These are phyloP conservation scores for Aspergillus brunneoviolaceus DNA, from an alignment of 2,329 filamentous ascomycete genomes.

Conservation along the genomic window DNA sequence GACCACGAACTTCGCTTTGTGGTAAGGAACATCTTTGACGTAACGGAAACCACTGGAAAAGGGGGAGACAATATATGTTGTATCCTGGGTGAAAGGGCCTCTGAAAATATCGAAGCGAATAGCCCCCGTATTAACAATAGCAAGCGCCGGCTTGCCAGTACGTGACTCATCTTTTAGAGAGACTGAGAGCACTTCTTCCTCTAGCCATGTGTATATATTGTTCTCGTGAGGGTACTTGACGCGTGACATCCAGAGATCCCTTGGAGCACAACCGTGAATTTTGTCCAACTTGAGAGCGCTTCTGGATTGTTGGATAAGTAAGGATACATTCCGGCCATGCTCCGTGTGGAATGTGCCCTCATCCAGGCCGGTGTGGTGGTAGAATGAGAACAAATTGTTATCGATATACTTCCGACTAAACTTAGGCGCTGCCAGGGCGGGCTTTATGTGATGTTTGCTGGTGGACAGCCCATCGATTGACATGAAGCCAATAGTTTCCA, in stretches of 20 bases:
- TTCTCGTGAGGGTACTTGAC: constrained; percentile 69
- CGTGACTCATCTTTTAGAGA: constrained; percentile 60
- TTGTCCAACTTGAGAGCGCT: constrained; percentile 70
- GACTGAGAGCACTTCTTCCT: constrained; percentile 70
- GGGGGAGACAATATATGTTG: constrained; percentile 80
- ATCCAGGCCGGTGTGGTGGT: constrained; percentile 76
- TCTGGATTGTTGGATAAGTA: constrained; percentile 68
- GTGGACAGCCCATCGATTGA: constrained; percentile 69
- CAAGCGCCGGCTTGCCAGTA: constrained; percentile 61
- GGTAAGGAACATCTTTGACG: constrained; percentile 78
- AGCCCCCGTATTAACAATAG: constrained; percentile 83
- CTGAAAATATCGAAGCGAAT: constrained; percentile 96
- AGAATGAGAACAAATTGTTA: constrained; percentile 82
- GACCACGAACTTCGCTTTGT: constrained; percentile 67
- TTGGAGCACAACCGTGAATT: constrained; percentile 78
- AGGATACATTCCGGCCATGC: constrained; percentile 69
- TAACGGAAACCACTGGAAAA: constrained; percentile 78
- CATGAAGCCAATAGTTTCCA: constrained; percentile 94
- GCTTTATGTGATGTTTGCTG: constrained; percentile 32
- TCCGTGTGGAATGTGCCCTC: constrained; percentile 72
- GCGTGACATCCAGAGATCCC: constrained; percentile 77
- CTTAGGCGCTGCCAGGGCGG: constrained; percentile 42
- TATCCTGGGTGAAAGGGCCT: constrained; percentile 84
- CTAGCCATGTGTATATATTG: constrained; percentile 81
- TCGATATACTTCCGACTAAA: constrained; percentile 87